These are phyloP conservation scores for Triticum monococcum DNA, from an alignment of 176 grass and related monocot genomes.

Conservation along the genomic window DNA sequence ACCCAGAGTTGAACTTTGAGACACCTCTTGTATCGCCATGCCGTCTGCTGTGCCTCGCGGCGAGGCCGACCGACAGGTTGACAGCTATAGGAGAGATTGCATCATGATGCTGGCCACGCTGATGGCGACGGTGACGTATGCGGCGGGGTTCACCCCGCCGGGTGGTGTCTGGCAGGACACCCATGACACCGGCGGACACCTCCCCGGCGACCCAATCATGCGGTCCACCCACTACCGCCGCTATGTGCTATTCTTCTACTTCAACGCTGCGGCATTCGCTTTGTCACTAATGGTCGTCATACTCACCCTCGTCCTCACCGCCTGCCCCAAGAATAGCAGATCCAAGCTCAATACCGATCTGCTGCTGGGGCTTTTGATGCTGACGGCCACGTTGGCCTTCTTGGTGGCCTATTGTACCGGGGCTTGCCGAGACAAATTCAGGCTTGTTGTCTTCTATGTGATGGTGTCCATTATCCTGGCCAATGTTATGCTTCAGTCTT, in stretches of 20 bases:
- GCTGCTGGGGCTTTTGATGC: neutral
- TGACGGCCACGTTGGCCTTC: neutral
- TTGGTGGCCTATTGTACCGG: neutral
- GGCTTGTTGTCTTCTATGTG: neutral
- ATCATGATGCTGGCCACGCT: constrained; percentile 8
- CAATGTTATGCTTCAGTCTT: no score
- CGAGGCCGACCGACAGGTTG: neutral
- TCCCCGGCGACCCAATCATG: constrained; percentile 1
- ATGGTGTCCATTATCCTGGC: neutral
- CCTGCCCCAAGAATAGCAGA: neutral
- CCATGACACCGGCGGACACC: neutral
- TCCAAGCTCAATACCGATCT: neutral
- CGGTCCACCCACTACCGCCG: neutral
- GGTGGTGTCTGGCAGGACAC: constrained; percentile 22
- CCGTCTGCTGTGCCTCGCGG: no score
- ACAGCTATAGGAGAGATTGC: neutral
- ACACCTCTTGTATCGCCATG: no score
- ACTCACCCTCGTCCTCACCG: neutral
- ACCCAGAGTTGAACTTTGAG: no score
- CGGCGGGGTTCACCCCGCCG: constrained; percentile 12
- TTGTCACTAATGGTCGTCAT: constrained; percentile 9
- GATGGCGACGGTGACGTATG: constrained; percentile 15
- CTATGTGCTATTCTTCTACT: constrained; percentile 20
- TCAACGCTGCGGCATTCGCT: constrained; percentile 21
- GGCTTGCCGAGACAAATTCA: neutral